A percentile compares a stretch with the other conserved stretches of the same genome.
phyloP scores from a whole-genome alignment of 768 basidiomycete species.

The Kwoniella heveanensis region DNA sequence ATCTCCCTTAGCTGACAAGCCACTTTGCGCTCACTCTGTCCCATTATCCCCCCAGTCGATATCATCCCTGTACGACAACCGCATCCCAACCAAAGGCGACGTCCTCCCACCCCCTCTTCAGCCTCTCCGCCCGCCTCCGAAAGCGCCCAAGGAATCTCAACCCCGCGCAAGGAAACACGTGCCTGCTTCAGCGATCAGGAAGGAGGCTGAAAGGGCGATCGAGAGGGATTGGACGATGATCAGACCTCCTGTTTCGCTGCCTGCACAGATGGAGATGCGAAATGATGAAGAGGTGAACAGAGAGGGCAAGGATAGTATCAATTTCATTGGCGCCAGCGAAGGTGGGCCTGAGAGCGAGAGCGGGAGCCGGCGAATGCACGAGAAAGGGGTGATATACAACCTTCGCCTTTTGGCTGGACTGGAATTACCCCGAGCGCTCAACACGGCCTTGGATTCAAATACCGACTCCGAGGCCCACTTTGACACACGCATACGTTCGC shows the following conservation, averaged over 20 bases:
- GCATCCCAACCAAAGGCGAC: background rate
- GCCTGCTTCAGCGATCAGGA: slow-evolving; percentile 19
- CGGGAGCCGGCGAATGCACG: background rate
- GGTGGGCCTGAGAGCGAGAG: background rate
- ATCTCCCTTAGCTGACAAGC: too few relatives aligned
- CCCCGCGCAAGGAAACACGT: slow-evolving; percentile 16
- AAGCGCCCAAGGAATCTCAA: slow-evolving; percentile 3
- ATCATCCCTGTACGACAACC: too few relatives aligned
- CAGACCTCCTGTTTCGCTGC: slow-evolving; percentile 30
- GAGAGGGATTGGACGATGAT: slow-evolving; percentile 24
- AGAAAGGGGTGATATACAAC: background rate
- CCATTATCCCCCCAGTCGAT: too few relatives aligned
- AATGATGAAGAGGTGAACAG: slow-evolving; percentile 24
- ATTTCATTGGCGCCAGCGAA: too few relatives aligned
- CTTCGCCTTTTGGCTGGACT: slow-evolving; percentile 19
- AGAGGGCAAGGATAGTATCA: too few relatives aligned
- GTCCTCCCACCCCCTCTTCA: slow-evolving; percentile 26
- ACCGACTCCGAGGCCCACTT: background rate
- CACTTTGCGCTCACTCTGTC: too few relatives aligned
- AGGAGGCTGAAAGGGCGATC: slow-evolving; percentile 3
- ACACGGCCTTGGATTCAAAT: too few relatives aligned
- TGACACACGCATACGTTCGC: too few relatives aligned
- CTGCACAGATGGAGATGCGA: background rate
- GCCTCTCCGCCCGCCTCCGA: slow-evolving; percentile 26
- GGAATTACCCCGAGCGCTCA: background rate